These are phyloP conservation scores for Naumovozyma dairenensis DNA, from an alignment of 805 yeast genomes.

Conservation along the genomic window DNA sequence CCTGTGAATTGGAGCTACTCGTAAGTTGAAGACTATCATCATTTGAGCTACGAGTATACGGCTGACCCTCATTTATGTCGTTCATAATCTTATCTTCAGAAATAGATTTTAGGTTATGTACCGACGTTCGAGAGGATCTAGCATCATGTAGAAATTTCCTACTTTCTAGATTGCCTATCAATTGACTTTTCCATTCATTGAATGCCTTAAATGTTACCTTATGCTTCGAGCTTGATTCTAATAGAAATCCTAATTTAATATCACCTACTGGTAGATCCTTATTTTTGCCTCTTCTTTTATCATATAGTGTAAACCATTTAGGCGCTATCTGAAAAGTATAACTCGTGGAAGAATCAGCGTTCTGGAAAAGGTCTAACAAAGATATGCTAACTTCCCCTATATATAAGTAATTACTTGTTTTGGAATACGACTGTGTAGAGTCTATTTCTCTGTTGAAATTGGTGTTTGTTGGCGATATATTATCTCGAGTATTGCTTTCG, in stretches of 20 bases:
- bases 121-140: not conserved
- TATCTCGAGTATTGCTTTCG: not conserved
- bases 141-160: slow-evolving; percentile 1
- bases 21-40: too few species aligned
- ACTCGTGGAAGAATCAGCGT: slow-evolving; percentile 9
- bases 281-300: slow-evolving; percentile 10
- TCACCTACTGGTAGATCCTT: slow-evolving; percentile 15
- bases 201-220: slow-evolving; percentile 15
- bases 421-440: not conserved
- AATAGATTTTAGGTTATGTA: too few species aligned
- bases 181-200: slow-evolving; percentile 15
- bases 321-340: slow-evolving; percentile 14
- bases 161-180: slow-evolving; percentile 3
- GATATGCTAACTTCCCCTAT: slow-evolving; percentile 26
- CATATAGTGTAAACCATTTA: slow-evolving; percentile 22
- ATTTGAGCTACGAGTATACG: too few species aligned
- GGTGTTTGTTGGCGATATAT: slow-evolving; percentile 1
- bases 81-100: too few species aligned
- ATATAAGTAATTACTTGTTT: slow-evolving; percentile 15
- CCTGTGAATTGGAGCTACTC: too few species aligned
- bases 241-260: slow-evolving; percentile 16
- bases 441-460: not conserved
- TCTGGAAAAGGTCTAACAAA: slow-evolving; percentile 20
- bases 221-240: slow-evolving; percentile 12
- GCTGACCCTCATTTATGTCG: too few species aligned